Evolutionary conservation across 768 basidiomycete genomes (phyloP), one percentile per base, ranked within the genome.

Genomic region (Agaricus sinodeliciosus): DNA sequence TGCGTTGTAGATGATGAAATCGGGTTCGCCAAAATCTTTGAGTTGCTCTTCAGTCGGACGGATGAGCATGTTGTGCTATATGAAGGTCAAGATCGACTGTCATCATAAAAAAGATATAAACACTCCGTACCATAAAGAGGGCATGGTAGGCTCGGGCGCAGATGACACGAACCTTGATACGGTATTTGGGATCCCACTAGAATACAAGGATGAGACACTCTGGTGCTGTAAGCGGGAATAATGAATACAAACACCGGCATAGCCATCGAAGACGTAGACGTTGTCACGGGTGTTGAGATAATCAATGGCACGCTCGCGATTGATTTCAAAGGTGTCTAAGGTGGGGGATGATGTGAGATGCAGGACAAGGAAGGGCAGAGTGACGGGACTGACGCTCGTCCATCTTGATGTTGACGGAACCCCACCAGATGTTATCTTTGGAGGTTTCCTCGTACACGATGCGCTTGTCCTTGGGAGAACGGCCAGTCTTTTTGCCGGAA

Each of bases 1-100:
- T 43, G 96, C 96, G 71, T 98, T 98, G 83, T 98, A 97, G 70
- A 99, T 97, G 74, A 93, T 96, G 71, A 99, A 99, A 66, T 99
- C 96, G 42, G 96, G 96, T 64, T 95, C 91, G 66, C 95, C 96
- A 66, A 96, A 99, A 65, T 86, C 79, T 57, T 82, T 84, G 39
- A 99, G 82, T 70, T 99, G 94, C 61, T 94, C 90, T 52, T 90
- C 84, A 4, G 94, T 95, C 39, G 96, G 96, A 54, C 96, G 91
- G 69, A 99, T 99, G 56, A 99, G 82, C 96, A 99, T 97, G 80
- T 97, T 97, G 75, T 97, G 88, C 91, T 93, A 66, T 22, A 41
- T 52, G 54, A 49, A 9, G 46, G 34, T 47, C 49, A 22, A 12
- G 49, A 58, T 55, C 55, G 45, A 48, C 27, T 28, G 40, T 55